Conservation (phyloP, 805 yeast species). For the Candida hispaniensis region DNA sequence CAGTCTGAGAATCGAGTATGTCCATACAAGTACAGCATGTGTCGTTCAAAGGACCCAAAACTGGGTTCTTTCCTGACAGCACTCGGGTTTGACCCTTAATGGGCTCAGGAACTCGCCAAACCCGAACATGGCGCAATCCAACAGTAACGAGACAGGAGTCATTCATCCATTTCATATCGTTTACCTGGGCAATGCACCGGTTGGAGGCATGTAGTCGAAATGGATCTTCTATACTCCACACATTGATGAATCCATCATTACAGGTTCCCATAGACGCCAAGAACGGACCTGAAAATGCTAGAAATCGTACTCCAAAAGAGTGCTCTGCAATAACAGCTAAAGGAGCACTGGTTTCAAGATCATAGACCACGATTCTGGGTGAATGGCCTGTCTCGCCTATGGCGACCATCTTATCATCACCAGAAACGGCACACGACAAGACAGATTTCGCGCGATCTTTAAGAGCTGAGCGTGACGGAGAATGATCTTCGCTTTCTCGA, state of each 20-base stretch:
- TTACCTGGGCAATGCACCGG: constrained; percentile 50
- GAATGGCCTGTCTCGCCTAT: constrained; percentile 63
- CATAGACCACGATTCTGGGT: constrained; percentile 52
- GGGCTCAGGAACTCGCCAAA: constrained; percentile 44
- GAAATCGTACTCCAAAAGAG: constrained; percentile 47
- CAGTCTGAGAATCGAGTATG: constrained; percentile 27
- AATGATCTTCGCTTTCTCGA: constrained; percentile 19
- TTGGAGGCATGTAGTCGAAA: constrained; percentile 40
- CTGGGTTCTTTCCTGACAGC: constrained; percentile 49
- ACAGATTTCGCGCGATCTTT: constrained; percentile 40
- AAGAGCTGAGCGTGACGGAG: constrained; percentile 25
- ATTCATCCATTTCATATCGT: constrained; percentile 46
- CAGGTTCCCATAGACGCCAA: constrained; percentile 56
- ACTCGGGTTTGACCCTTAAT: constrained; percentile 21
- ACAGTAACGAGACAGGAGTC: constrained; percentile 40
- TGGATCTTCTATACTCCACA: constrained; percentile 41
- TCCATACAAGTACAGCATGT: constrained; percentile 39
- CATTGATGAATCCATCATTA: constrained; percentile 55
- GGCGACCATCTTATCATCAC: constrained; percentile 44
- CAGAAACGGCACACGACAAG: constrained; percentile 48
- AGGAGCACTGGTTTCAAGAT: constrained; percentile 39
- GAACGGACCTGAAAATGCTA: constrained; percentile 46
- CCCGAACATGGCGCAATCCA: constrained; percentile 51
- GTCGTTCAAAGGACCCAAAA: constrained; percentile 41
- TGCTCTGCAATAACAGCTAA: constrained; percentile 49